Percentiles rank a stretch among this genome's conserved stretches.
phyloP scores from a whole-genome alignment of 129 eudicot genomes.

The Glebionis coronaria region DNA sequence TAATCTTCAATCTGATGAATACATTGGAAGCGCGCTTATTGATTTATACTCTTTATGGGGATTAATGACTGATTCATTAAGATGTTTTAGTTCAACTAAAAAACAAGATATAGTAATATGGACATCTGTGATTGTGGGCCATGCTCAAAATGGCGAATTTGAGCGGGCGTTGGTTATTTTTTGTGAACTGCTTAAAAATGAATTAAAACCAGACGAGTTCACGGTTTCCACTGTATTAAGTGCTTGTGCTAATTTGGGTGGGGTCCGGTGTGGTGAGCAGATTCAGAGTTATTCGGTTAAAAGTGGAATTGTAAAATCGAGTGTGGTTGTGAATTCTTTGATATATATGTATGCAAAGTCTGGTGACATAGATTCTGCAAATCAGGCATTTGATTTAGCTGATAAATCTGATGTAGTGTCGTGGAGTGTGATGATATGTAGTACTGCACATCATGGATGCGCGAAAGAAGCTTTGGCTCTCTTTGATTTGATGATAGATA shows the following conservation, averaged over 20 bases:
- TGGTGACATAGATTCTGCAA: conserved; percentile 48
- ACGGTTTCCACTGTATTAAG: conserved; percentile 36
- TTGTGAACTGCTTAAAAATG: conserved; percentile 27
- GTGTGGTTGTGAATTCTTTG: conserved; percentile 37
- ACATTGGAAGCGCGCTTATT: conserved; percentile 42
- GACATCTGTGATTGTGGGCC: conserved; percentile 47
- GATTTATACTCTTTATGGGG: conserved; percentile 39
- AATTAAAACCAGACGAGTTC: conserved; percentile 44
- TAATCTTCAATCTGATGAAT: conserved; percentile 39
- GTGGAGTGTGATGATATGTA: conserved; percentile 49
- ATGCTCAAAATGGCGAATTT: conserved; percentile 37
- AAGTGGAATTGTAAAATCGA: conserved; percentile 27
- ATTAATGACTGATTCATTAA: conserved; percentile 24
- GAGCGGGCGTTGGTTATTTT: conserved; percentile 36
- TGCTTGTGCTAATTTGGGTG: conserved; percentile 45
- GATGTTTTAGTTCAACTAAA: conserved; percentile 29
- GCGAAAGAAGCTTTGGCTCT: conserved; percentile 40
- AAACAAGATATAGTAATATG: conserved; percentile 44
- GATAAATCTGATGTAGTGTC: conserved; percentile 35
- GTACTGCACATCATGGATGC: conserved; percentile 47
- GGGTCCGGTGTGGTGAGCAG: conserved; percentile 45
- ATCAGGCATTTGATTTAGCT: conserved; percentile 32
- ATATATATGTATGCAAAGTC: conserved; percentile 46
- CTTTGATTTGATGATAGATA: conserved; percentile 40
- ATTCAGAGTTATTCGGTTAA: conserved; percentile 44